phyloP scores from a whole-genome alignment of 1,139 yeast genomes.

The Hemisphaericaspora xylanilytica region DNA sequence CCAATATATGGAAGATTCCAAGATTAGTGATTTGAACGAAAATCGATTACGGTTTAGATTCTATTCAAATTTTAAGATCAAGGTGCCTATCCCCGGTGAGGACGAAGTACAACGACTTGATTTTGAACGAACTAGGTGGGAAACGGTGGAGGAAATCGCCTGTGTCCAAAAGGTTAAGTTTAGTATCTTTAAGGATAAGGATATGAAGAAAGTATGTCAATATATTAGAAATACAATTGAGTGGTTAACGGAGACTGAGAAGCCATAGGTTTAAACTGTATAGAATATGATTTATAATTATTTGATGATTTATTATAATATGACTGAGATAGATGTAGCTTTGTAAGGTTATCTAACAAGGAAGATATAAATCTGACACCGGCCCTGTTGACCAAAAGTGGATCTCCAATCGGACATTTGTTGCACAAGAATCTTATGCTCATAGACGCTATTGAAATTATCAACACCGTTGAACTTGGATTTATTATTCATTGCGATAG shows the following conservation, averaged over 20 bases:
- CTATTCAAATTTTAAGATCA: conserved; percentile 9
- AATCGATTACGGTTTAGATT: conserved; percentile 12
- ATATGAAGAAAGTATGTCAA: conserved; percentile 17
- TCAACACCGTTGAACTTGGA: too few species aligned
- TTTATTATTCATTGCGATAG: too few species aligned
- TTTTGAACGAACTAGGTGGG: conserved; percentile 30
- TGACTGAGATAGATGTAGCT: too few species aligned
- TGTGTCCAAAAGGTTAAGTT: conserved; percentile 24
- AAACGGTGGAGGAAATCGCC: conserved; percentile 18
- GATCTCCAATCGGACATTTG: too few species aligned
- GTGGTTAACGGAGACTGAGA: conserved; percentile 17
- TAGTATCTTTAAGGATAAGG: conserved; percentile 19
- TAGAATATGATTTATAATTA: too few species aligned
- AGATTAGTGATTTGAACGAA: conserved; percentile 7
- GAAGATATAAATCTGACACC: too few species aligned
- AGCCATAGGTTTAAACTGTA: neutral
- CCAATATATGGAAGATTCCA: conserved; percentile 5
- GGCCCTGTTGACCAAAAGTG: too few species aligned
- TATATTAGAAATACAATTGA: conserved; percentile 23
- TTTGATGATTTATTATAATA: too few species aligned
- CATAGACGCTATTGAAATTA: too few species aligned
- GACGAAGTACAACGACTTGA: conserved; percentile 14
- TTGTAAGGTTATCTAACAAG: too few species aligned
- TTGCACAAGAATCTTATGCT: too few species aligned
- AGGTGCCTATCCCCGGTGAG: neutral